Base-by-base conservation (phyloP, 345 rosid species). In the Nasturtium officinale region DNA sequence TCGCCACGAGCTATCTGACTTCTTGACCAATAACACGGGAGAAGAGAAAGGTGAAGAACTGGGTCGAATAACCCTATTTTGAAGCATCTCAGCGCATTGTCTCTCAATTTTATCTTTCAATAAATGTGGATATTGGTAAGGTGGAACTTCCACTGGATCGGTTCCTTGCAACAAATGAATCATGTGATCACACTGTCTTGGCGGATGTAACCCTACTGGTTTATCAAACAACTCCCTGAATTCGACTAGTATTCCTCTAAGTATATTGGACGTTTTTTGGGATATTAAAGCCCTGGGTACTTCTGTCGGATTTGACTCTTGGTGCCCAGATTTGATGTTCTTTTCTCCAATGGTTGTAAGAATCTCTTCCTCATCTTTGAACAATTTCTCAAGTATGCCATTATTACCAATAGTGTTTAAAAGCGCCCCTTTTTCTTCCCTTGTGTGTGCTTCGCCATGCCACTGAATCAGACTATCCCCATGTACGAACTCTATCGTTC, bases 151-250 rank as follows among this genome's bases (percentile, higher is more conserved):
- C 5, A 51, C 9, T 0, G 15, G 29, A 3, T 51, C 7, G 0
- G 15, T 0, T 51, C 7, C 56, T 45, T 45, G 20, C 8, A 45
- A 2, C 2, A 45, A 3, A 2, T 3, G 9, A 6, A 45, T 45
- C 0, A 0, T 0, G 0, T 45, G 48, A 8, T n/a, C 48, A 7
- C 20, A 45, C 6, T 6, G 1, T n/a, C 48, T 6, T 8, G 2
- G 1, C 0, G 20, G 20, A 5, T 18, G 48, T 2, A 45, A 2
- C 2, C 48, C 1, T 0, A 1, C 1, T 0, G 9, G 48, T 5
- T 13, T 42, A 15, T 5, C 17, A 42, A 42, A 13, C 2, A 42
- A 0, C 1, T 42, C 46, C 1, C 2, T 6, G 6, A 42, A 42
- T 5, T 42, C 46, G 2, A 5, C 7, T 5, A 42, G 13, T 1